Evolutionary conservation across 768 basidiomycete species (phyloP), one percentile per base, ranked within the genome.

Genomic region (Chalciporus chontae): DNA sequence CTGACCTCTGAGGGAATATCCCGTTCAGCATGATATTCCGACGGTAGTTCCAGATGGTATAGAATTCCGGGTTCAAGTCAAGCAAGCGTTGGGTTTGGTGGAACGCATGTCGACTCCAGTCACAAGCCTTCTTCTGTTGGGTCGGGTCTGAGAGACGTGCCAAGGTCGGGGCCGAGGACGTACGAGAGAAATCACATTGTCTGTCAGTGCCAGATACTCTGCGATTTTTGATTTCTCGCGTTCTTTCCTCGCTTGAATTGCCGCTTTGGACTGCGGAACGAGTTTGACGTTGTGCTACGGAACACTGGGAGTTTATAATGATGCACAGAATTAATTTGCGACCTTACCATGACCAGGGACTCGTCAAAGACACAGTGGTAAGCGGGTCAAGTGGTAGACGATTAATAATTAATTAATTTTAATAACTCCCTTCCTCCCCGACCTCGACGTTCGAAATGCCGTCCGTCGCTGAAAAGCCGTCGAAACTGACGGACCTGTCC

Each of bases 21-120:
- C 87, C 87, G 19, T 81, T 71, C 36, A 84, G 63, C 17, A 95
- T 69, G 52, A 96, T 93, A 46, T 80, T 76, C 27, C 95, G 76
- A 40, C 96, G 78, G 69, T 93, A 94, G 69, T 96, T 95, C 96
- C 96, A 98, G 32, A 90, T 73, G 2, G 95, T 94, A 68, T 96
- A 96, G 64, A 93, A 93, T 69, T 99, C 96, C 3, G 95, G 94
- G 63, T 97, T 98, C 37, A 87, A 59, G 45, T 83, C 81, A 8
- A 99, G 80, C 19, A 97, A 67, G 23, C 73, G 75, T 14, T 84
- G 84, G 1, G 94, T 95, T 37, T 87, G 70, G n/a, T 79, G 74
- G 31, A 97, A 80, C 0, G 90, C 82, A n/a, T 87, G 85, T 24
- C 69, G 64, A 51, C 83, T 81, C 78, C 79, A 90, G 51, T 90